Evolutionary conservation across 805 yeast species (phyloP).

Genomic region (Starmerella lactis-condensi): DNA sequence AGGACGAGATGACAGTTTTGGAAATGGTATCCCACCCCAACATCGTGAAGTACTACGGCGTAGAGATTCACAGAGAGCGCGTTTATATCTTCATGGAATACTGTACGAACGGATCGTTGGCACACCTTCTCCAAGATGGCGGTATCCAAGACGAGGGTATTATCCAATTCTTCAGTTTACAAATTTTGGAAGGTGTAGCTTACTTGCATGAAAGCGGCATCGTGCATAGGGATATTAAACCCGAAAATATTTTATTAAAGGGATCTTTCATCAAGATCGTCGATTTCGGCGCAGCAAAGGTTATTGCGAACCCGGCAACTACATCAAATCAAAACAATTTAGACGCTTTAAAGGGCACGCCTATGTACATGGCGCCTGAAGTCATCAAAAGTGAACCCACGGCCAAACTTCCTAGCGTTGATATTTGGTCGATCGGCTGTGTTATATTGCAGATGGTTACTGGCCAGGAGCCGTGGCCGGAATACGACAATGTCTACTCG

Average conservation of each 20-base stretch:
- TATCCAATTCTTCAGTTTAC: constrained; percentile 73
- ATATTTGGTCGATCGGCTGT: constrained; percentile 95
- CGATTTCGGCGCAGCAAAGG: constrained; percentile 95
- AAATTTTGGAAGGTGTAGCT: constrained; percentile 87
- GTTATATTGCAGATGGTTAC: constrained; percentile 93
- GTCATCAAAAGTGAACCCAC: constrained; percentile 59
- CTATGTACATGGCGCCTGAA: constrained; percentile 99
- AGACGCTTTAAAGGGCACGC: constrained; percentile 62
- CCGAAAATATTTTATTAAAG: constrained; percentile 78
- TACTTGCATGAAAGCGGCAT: constrained; percentile 86
- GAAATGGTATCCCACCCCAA: constrained; percentile 93
- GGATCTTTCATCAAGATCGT: constrained; percentile 90
- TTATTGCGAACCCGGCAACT: constrained; percentile 28
- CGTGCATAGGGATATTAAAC: constrained; percentile 93
- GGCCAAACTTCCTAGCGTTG: constrained; percentile 38
- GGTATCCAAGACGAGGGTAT: constrained; percentile 89
- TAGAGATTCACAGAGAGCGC: constrained; percentile 88
- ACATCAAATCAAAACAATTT: constrained; percentile 17
- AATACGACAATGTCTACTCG: constrained; percentile 93
- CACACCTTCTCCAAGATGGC: constrained; percentile 72
- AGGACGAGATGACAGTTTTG: constrained; percentile 89
- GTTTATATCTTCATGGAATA: constrained; percentile 94
- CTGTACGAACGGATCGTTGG: constrained; percentile 88
- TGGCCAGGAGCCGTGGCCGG: constrained; percentile 92
- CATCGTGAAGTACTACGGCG: constrained; percentile 90